Evolutionary conservation across 2,329 filamentous ascomycete genomes (phyloP), one percentile per base, ranked within the genome.

Genomic region (Colletotrichum aenigma): DNA sequence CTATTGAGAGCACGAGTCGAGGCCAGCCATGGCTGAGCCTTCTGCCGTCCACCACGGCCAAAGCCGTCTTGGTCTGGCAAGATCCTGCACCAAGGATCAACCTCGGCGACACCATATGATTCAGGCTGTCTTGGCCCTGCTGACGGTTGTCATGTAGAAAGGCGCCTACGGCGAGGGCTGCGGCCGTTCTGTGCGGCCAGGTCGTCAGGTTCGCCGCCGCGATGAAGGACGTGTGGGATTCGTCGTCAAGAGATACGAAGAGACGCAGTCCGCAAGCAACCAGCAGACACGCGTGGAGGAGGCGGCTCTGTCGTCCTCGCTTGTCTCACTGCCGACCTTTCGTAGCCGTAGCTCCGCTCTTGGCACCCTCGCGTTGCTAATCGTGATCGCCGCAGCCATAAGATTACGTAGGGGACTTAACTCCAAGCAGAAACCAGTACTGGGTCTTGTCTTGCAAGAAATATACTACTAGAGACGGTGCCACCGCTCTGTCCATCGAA

Each of bases 331-430:
- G 36, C 36, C 16, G 36, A 43, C 16, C 8, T 18, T 2, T 18
- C 16, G 7, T 16, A 16, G 36, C 36, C 16, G 16, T 4, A 18
- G 16, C 36, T 43, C 16, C 7, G 8, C 36, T 18, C 16, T 7
- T 18, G 1, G 36, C 16, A 43, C 16, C 16, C 16, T 43, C 8
- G 36, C 36, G 16, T 9, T 18, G 36, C 8, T 43, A 5, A 16
- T 18, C 36, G 0, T 9, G 8, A 8, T 18, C 16, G 16, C 16
- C 7, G 16, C 16, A 0, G 16, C 7, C 1, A 2, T 43, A 16
- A 18, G 16, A 9, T 43, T 18, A 9, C 16, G 16, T 9, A 43
- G 36, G 16, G 16, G 16, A 43, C 36, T 16, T 16, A 9, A 43
- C 36, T 43, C 36, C 36, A 18, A 43, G 16, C 16, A 43, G 16